Base-by-base conservation (phyloP, 2,329 filamentous ascomycete genomes). In the Aspergillus pseudoviridinutans region DNA sequence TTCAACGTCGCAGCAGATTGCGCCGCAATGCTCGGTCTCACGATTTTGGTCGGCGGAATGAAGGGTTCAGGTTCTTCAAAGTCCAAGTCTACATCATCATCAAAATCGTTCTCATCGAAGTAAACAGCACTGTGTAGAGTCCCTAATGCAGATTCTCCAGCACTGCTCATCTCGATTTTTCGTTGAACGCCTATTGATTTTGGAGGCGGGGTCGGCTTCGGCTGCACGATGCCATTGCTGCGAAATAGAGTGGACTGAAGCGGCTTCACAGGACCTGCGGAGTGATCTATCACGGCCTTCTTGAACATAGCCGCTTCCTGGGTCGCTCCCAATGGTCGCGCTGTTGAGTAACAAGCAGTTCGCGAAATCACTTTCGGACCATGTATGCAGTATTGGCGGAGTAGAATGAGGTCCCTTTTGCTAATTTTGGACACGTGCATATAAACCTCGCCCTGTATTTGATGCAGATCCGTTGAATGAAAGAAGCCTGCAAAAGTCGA, bases 41-140 rank as follows among this genome's bases (percentile, higher is more conserved):
- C 54, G n/a, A 60, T 54, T 44, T 57, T 62, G 8, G 58, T 55
- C 14, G 66, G 66, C 10, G 66, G 64, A 25, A 62, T 63, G 42
- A 67, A 66, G 24, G 66, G 70, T 55, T 68, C 72, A 5, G 64
- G 74, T 54, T 63, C 68, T 56, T 70, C 69, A 17, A 71, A 65
- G 60, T 90, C 89, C 25, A 96, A 79, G 55, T 91, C 84, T 22
- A 87, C 82, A 64, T 96, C 92, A 69, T 93, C 90, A 66, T 91
- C 91, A 64, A 96, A 94, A 68, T 96, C 92, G 65, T 93, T 87
- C 61, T 92, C 89, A 58, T 86, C 84, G 61, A 92, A 89, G 59
- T 82, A 84, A 9, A 89, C 82, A 3, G 72, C 73, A 51, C 71
- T 74, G 62, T 80, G 79, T 20, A 82, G 70, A 14, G 74, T 75